Evolutionary conservation across 305 asterid genomes (phyloP).

Genomic region (Fraxinus xanthoxyloides): DNA sequence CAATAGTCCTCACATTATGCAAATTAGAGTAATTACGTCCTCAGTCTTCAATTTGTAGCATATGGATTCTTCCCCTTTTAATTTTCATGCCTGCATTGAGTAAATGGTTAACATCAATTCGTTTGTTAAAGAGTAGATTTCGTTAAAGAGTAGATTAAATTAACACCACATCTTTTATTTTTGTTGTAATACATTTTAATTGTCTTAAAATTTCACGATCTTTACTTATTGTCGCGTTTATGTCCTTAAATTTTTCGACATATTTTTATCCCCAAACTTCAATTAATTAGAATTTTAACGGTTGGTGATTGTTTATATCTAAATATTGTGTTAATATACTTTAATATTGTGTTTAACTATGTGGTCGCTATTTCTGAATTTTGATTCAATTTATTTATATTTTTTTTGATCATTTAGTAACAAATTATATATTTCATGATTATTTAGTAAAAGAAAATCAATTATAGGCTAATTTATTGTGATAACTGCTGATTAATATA

Average conservation of each 20-base stretch:
- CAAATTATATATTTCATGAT: not conserved
- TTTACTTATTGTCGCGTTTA: not conserved
- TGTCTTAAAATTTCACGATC: not conserved
- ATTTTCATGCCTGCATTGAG: not conserved
- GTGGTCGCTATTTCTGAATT: not conserved
- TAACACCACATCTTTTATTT: not conserved
- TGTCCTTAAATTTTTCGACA: not conserved
- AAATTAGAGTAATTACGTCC: not conserved
- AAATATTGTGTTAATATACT: too few relatives aligned
- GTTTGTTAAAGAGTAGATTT: not conserved
- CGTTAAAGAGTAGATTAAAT: not conserved
- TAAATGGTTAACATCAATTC: not conserved
- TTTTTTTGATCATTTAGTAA: too few relatives aligned
- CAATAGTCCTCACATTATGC: not conserved
- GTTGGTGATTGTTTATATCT: not conserved
- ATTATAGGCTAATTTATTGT: not conserved
- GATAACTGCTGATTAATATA: not conserved
- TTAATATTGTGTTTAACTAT: too few relatives aligned
- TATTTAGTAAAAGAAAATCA: not conserved
- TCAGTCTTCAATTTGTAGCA: not conserved
- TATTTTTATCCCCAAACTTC: not conserved
- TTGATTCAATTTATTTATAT: not conserved
- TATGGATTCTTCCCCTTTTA: not conserved
- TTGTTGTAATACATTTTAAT: not conserved
- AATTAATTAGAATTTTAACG: not conserved